These are phyloP conservation scores for Geotrichum carabidarum DNA, from an alignment of 1,139 yeast genomes.

Conservation along the genomic window DNA sequence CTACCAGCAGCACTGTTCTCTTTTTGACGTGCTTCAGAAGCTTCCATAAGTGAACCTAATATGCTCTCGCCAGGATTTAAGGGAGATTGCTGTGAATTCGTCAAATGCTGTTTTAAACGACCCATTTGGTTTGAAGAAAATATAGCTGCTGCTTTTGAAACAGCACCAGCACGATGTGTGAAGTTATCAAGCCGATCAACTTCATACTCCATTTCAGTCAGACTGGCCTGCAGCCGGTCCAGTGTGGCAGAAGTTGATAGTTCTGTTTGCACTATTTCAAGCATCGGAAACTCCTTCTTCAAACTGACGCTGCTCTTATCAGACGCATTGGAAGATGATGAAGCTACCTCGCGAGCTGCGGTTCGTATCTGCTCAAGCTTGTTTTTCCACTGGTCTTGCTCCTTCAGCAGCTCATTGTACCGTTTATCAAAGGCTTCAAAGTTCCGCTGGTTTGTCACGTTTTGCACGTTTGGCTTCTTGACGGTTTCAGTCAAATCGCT, in stretches of 20 bases:
- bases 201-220: conserved; percentile 11
- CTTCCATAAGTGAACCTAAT: conserved; percentile 7
- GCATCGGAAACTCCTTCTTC: conserved; percentile 7
- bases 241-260: background rate
- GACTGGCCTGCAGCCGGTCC: conserved; percentile 1
- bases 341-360: conserved; percentile 6
- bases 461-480: conserved; percentile 52
- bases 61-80: conserved; percentile 8
- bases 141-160: conserved; percentile 7
- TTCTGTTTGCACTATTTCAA: background rate
- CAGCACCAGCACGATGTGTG: conserved; percentile 9
- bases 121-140: conserved; percentile 12
- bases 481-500: conserved; percentile 31
- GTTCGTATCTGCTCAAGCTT: conserved; percentile 21
- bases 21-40: conserved; percentile 5
- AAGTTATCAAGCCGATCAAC: conserved; percentile 15
- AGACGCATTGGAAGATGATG: background rate
- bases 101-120: background rate
- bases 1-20: background rate
- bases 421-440: conserved; percentile 46
- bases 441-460: conserved; percentile 47
- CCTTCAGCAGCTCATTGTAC: conserved; percentile 43
- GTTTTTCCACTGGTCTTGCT: conserved; percentile 48
- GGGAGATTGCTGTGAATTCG: background rate
- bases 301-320: background rate